Base-by-base conservation (phyloP, 75 land plant genomes). In the Ceratopteris richardii region DNA sequence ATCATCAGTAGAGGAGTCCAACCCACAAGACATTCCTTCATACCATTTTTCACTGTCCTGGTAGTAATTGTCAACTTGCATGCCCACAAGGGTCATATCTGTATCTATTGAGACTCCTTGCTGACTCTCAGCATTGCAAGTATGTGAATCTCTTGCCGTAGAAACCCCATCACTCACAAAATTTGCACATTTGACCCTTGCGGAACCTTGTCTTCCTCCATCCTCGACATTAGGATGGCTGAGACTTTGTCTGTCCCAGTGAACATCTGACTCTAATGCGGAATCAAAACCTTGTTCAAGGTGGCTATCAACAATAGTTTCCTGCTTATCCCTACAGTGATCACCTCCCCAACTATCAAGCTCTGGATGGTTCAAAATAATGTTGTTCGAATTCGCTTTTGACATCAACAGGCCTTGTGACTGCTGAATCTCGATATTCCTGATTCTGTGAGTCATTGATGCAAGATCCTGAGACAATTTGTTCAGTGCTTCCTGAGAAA, bases 61-160 rank as follows among this genome's bases (percentile, higher is more conserved):
- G 66, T 87, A 87, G 57, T 81, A 87, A 29, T 72, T 67, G 51
- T 87, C 92, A 31, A 83, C 86, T 26, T 74, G 87, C 72, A 86
- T 73, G 12, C 73, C 68, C 16, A 62, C 78, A 33, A 87, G 74
- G 54, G 72, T 66, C 21, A 70, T 63, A 66, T 82, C 83, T 27
- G 70, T 31, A 37, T 56, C 81, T 26, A 76, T 57, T 9, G 54
- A 42, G 54, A 67, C 74, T 31, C 85, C 85, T 57, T 79, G 80
- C 39, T 73, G 55, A 22, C 14, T 27, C 74, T 48, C 13, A 82
- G 37, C 75, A 66, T 79, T 82, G n/a, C 73, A 68, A 55, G 76
- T 62, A 43, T 85, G 75, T 0, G 79, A 58, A 58, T 21, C 22
- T 81, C 82, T 56, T 60, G 58, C 2, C 71, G 60, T 68, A 47